Evolutionary conservation across 805 yeast genomes (phyloP), one percentile per base, ranked within the genome.

Genomic region (Zygoascus flipseniorum): DNA sequence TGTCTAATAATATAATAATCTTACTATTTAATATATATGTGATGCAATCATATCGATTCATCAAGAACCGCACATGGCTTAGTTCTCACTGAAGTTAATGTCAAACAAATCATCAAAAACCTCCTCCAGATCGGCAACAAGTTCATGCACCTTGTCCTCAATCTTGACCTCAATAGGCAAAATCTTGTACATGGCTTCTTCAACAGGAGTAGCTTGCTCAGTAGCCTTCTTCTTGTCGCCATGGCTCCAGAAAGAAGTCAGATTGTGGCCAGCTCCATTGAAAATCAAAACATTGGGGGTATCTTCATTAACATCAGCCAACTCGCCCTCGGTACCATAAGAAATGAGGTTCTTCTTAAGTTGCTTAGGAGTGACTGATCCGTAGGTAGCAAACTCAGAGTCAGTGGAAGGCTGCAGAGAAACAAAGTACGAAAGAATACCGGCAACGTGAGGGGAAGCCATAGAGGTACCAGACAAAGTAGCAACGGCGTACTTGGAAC

Each of bases 401-500:
- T 67, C 71, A 35, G 73, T 60, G 48, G 73, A 76, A 23, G 83
- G 83, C 63, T 76, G 77, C 64, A 79, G 75, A 16, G 82, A 78
- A 57, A 79, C 69, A 67, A 72, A 80, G 72, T 79, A 79, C 5
- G 82, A 66, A 65, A 79, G 69, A 62, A 79, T 72, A 19, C 84
- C 83, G 41, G 78, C 74, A 58, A 79, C 68, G 62, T 79, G 83
- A 42, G 84, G 83, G 14, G 83, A 74, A 23, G 83, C 83, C 84
- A 80, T 80, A 42, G 83, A 80, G 19, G 84, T 79, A 59, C 84
- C 84, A 35, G 82, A 77, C 71, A 79, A 71, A 23, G 76, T 70
- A 57, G 78, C 76, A 35, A 80, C 74, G 58, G 80, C 80, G 48
- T 70, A 62, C 51, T 68, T 68, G 41, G 80, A 75, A 50, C 82